Evolutionary conservation across 805 yeast genomes (phyloP), one percentile per base, ranked within the genome.

Genomic region (Ogataea ramenticola): DNA sequence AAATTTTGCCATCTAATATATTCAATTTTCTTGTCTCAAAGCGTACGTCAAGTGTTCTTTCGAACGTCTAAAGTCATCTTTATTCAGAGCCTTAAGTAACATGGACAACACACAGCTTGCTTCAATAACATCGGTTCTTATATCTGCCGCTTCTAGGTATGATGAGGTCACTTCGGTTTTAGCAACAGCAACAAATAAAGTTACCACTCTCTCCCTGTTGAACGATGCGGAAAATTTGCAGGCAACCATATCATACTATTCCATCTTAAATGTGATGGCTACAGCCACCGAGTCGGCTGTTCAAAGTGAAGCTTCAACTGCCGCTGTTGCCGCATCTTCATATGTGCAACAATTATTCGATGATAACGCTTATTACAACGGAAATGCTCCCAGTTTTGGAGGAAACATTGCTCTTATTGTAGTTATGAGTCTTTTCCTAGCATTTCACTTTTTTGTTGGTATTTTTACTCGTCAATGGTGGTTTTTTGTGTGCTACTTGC

Each of bases 391-490:
- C 3, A 67, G 70, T 39, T 49, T 66, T 3, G 75, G 74, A 3
- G 87, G 81, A 17, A 87, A 86, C 56, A 44, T 70, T 14, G 74
- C 80, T 0, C 75, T 82, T 53, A 60, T 79, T 3, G 72, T 70
- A 2, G 59, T 82, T 0, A 82, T 79, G 68, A 77, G 71, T 4
- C 24, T 81, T 0, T 60, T 75, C 10, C 59, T 77, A 20, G 46
- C 60, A 0, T 43, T 55, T 20, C 83, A 82, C 40, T 46, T 70
- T 2, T 52, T 49, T 2, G 53, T 73, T 3, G 78, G 77, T 2
- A 17, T 71, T 0, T 67, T 61, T 52, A 73, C 66, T 48, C 68
- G 65, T 36, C 85, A 82, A 49, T 72, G 75, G 71, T 86, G 90
- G 84, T 77, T 85, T 56, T 75, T 80, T 6, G 53, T 66, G 1